A percentile compares a stretch with the other conserved stretches of the same genome.
Conservation (phyloP, 164 flowering plant species). For the Brasenia schreberi region DNA sequence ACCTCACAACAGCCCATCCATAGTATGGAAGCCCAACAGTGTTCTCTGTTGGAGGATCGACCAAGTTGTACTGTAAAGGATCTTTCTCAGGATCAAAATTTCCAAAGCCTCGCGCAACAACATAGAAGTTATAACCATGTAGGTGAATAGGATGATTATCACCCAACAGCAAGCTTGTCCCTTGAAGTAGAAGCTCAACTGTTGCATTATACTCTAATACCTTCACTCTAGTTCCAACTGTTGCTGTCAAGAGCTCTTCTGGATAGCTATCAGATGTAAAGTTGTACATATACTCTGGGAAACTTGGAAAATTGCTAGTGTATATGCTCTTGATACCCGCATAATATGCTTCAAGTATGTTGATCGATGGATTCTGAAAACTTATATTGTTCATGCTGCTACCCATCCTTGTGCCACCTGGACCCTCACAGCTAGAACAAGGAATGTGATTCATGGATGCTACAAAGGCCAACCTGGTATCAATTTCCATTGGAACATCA, state of each 20-base stretch:
- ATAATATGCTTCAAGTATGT: slow-evolving; percentile 12
- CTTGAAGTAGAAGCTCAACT: slow-evolving; percentile 14
- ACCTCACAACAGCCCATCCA: slow-evolving; percentile 33
- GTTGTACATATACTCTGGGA: slow-evolving; percentile 1
- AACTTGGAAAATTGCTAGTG: slow-evolving; percentile 5
- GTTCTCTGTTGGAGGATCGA: slow-evolving; percentile 22
- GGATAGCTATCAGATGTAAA: slow-evolving; percentile 8
- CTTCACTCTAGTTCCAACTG: slow-evolving; percentile 10
- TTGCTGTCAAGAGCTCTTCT: slow-evolving; percentile 5
- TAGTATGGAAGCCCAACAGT: slow-evolving; percentile 18
- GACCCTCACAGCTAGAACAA: slow-evolving; percentile 3
- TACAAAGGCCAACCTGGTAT: slow-evolving; percentile 4
- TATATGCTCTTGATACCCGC: slow-evolving; percentile 4
- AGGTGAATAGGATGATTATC: slow-evolving; percentile 17
- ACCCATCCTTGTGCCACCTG: slow-evolving; percentile 6
- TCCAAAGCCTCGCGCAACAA: slow-evolving; percentile 27
- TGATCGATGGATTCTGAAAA: slow-evolving; percentile 7
- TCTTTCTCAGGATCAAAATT: slow-evolving; percentile 19
- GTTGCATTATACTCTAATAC: slow-evolving; percentile 5
- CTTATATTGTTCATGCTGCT: slow-evolving; percentile 16
- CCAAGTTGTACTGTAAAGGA: slow-evolving; percentile 20
- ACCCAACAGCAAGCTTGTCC: slow-evolving; percentile 8
- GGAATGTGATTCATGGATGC: slow-evolving; percentile 9
- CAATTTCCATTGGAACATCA: slow-evolving; percentile 8
- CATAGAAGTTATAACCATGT: slow-evolving; percentile 24